A percentile compares a stretch with the other conserved stretches of the same genome.
phyloP scores from a whole-genome alignment of 2,329 filamentous ascomycete species.

The Aspergillus sergii region DNA sequence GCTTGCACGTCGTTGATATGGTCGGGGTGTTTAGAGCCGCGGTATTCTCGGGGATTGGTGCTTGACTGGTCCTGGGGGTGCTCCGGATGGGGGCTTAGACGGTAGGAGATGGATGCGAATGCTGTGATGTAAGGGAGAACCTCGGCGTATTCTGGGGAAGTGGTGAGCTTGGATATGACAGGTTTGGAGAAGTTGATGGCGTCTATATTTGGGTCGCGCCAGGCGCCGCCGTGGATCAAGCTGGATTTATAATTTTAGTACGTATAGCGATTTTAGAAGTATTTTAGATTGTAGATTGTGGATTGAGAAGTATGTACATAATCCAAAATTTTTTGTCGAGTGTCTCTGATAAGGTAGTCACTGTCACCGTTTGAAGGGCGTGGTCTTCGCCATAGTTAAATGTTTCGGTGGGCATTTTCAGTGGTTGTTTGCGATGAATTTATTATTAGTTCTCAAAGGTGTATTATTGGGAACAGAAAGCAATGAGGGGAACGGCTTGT shows the following conservation, averaged over 20 bases:
- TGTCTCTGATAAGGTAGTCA: conserved; percentile 27
- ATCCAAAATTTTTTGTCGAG: conserved; percentile 39
- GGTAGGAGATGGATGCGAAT: conserved; percentile 51
- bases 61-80: conserved; percentile 39
- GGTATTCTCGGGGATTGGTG: conserved; percentile 32
- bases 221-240: conserved; percentile 54
- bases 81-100: conserved; percentile 46
- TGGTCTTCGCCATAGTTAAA: conserved; percentile 32
- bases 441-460: background rate
- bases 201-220: conserved; percentile 49
- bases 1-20: conserved; percentile 47
- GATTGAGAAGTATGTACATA: conserved; percentile 26
- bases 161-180: conserved; percentile 37
- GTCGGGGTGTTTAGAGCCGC: conserved; percentile 47
- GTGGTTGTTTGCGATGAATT: background rate
- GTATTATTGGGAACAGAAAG: background rate
- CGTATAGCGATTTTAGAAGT: background rate
- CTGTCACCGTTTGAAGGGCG: conserved; percentile 37
- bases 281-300: background rate
- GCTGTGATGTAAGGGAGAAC: conserved; percentile 34
- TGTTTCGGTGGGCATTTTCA: conserved; percentile 19
- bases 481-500: background rate
- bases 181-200: conserved; percentile 37
- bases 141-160: conserved; percentile 16
- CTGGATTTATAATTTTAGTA: conserved; percentile 21